Percentiles rank a stretch among this genome's conserved stretches.
Conservation (phyloP, 2,329 filamentous ascomycete species). For the Botrytis byssoidea region DNA sequence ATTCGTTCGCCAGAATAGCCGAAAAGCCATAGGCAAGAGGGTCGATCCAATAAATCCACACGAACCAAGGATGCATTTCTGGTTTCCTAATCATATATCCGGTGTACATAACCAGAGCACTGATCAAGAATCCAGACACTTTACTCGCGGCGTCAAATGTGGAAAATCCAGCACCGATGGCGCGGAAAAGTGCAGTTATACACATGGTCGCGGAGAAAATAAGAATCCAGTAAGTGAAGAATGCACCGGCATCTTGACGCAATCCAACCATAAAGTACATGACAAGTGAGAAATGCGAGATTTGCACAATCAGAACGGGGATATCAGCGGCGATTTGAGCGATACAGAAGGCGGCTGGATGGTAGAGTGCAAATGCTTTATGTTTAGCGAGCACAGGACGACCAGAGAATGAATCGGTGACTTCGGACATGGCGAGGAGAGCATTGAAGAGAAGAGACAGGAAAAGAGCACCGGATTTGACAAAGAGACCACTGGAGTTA, state of each 20-base stretch:
- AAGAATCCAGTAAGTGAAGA: conserved; percentile 61
- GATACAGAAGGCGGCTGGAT: conserved; percentile 58
- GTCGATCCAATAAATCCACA: conserved; percentile 64
- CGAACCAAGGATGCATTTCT: conserved; percentile 64
- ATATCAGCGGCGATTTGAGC: conserved; percentile 55
- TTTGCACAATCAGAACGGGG: conserved; percentile 56
- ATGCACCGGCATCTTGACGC: conserved; percentile 49
- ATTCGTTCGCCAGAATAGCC: conserved; percentile 68
- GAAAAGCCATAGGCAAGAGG: conserved; percentile 71
- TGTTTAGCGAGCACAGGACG: conserved; percentile 60
- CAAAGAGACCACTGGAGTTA: conserved; percentile 59
- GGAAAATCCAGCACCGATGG: conserved; percentile 59
- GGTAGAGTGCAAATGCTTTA: conserved; percentile 55
- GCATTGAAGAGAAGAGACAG: conserved; percentile 62
- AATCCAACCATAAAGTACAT: conserved; percentile 65
- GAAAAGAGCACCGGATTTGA: conserved; percentile 64
- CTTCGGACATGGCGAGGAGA: conserved; percentile 64
- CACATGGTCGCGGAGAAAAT: conserved; percentile 47
- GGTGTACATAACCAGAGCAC: conserved; percentile 58
- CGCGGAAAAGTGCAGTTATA: conserved; percentile 46
- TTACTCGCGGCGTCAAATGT: conserved; percentile 61
- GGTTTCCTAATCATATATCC: conserved; percentile 62
- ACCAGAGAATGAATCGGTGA: conserved; percentile 60
- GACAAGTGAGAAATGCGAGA: conserved; percentile 56
- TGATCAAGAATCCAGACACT: conserved; percentile 49